Percentiles rank a stretch among this genome's conserved stretches.
phyloP scores from a whole-genome alignment of 768 basidiomycete genomes.

The Lentinula sp. region DNA sequence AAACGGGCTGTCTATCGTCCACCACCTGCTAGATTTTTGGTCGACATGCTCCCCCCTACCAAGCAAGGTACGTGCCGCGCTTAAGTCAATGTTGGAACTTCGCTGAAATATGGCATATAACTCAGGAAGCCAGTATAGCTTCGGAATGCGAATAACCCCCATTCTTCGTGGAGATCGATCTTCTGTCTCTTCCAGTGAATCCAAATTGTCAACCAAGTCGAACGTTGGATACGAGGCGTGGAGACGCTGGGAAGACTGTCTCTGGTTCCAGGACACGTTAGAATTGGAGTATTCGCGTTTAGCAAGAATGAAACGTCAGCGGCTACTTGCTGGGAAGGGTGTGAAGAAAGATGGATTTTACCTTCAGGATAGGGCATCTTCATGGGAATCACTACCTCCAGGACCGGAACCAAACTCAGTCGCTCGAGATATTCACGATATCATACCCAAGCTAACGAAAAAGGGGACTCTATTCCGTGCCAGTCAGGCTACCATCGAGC shows the following conservation, averaged over 20 bases:
- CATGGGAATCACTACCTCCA: constrained; percentile 80
- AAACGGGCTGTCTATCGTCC: constrained; percentile 56
- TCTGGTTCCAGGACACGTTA: constrained; percentile 66
- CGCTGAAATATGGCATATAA: background rate
- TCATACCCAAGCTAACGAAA: constrained; percentile 64
- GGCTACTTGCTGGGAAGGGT: constrained; percentile 68
- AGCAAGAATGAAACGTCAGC: constrained; percentile 61
- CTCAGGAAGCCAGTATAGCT: constrained; percentile 47
- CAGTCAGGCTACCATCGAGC: constrained; percentile 58
- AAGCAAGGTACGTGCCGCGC: constrained; percentile 40
- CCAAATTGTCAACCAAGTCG: constrained; percentile 17
- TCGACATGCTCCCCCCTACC: constrained; percentile 50
- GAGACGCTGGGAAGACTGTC: constrained; percentile 79
- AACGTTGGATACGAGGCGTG: constrained; percentile 63
- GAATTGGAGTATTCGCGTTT: constrained; percentile 59
- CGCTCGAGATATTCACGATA: constrained; percentile 59
- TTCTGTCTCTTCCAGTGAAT: constrained; percentile 24
- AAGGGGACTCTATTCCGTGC: constrained; percentile 70
- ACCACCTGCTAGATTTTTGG: constrained; percentile 53
- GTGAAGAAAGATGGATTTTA: constrained; percentile 71
- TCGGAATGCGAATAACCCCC: constrained; percentile 57
- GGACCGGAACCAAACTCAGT: constrained; percentile 76
- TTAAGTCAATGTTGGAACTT: background rate
- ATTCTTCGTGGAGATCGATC: constrained; percentile 29
- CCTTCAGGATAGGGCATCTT: constrained; percentile 67